These are phyloP conservation scores for Epicoccum nigrum DNA, from an alignment of 2,329 filamentous ascomycete species.

Conservation along the genomic window DNA sequence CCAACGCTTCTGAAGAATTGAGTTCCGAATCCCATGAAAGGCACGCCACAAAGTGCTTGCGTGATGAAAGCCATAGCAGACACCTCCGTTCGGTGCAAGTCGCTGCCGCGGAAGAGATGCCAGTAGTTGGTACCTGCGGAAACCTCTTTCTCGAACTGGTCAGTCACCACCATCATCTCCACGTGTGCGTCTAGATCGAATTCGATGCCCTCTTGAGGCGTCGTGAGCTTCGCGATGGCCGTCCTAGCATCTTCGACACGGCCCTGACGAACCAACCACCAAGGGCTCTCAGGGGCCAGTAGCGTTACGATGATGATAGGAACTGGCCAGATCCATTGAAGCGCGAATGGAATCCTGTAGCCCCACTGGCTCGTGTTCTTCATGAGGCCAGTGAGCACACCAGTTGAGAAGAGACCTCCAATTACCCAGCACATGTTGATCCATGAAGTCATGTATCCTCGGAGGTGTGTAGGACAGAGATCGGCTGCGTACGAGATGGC, in stretches of 20 bases:
- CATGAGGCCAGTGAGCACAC: slow-evolving; percentile 70
- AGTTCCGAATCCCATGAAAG: slow-evolving; percentile 34
- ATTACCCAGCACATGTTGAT: slow-evolving; percentile 76
- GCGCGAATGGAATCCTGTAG: slow-evolving; percentile 66
- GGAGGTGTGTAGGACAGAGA: slow-evolving; percentile 71
- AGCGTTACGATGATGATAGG: slow-evolving; percentile 68
- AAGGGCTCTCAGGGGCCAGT: slow-evolving; percentile 67
- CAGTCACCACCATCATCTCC: slow-evolving; percentile 88
- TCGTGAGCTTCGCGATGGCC: slow-evolving; percentile 68
- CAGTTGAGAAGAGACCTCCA: slow-evolving; percentile 70
- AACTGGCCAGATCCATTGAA: slow-evolving; percentile 77
- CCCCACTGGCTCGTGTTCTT: slow-evolving; percentile 68
- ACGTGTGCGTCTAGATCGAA: slow-evolving; percentile 59
- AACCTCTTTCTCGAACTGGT: slow-evolving; percentile 74
- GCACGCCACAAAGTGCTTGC: slow-evolving; percentile 44
- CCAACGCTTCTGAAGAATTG: slow-evolving; percentile 33
- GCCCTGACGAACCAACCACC: slow-evolving; percentile 57
- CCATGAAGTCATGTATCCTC: slow-evolving; percentile 62
- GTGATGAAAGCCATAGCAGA: slow-evolving; percentile 56
- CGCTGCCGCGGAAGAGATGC: slow-evolving; percentile 80
- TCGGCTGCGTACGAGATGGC: slow-evolving; percentile 41
- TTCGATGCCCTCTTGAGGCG: slow-evolving; percentile 49
- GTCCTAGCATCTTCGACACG: slow-evolving; percentile 68
- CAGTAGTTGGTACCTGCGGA: slow-evolving; percentile 69
- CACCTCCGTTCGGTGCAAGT: slow-evolving; percentile 78